Percentiles rank a stretch among this genome's conserved stretches.
phyloP scores from a whole-genome alignment of 768 basidiomycete genomes.

The Terana coerulea region DNA sequence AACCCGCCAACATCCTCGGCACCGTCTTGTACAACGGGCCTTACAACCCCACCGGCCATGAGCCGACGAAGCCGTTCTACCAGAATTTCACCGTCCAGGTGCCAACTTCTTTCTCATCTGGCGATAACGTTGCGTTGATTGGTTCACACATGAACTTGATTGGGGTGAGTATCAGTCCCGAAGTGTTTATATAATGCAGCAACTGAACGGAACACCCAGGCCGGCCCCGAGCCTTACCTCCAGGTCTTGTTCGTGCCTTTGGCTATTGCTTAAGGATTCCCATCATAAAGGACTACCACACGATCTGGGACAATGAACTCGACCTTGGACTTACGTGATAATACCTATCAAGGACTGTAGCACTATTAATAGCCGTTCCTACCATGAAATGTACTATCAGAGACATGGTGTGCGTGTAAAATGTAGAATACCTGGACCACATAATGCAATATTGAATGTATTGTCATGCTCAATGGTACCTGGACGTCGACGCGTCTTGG shows the following conservation, averaged over 20 bases:
- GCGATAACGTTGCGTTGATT: slow-evolving; percentile 14
- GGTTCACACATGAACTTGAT: slow-evolving; percentile 21
- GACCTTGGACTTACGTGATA: no score
- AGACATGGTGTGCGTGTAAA: no score
- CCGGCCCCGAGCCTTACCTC: background rate
- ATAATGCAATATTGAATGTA: no score
- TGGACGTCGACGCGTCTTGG: no score
- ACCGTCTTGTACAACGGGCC: slow-evolving; percentile 27
- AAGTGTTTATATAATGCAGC: background rate
- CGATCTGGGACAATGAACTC: no score
- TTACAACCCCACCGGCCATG: slow-evolving; percentile 24
- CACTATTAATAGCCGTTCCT: no score
- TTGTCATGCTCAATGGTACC: no score
- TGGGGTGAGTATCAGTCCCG: slow-evolving; percentile 14
- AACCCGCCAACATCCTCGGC: slow-evolving; percentile 23
- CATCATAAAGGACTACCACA: no score
- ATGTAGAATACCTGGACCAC: no score
- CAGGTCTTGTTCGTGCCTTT: background rate
- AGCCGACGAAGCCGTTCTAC: slow-evolving; percentile 19
- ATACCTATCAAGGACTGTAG: no score
- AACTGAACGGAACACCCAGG: background rate
- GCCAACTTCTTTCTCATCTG: slow-evolving; percentile 13
- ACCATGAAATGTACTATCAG: no score
- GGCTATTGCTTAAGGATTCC: no score
- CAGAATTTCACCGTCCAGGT: slow-evolving; percentile 28